These are phyloP conservation scores for Trichopus zeylanicus DNA, from an alignment of 116 monocot species.

Conservation along the genomic window DNA sequence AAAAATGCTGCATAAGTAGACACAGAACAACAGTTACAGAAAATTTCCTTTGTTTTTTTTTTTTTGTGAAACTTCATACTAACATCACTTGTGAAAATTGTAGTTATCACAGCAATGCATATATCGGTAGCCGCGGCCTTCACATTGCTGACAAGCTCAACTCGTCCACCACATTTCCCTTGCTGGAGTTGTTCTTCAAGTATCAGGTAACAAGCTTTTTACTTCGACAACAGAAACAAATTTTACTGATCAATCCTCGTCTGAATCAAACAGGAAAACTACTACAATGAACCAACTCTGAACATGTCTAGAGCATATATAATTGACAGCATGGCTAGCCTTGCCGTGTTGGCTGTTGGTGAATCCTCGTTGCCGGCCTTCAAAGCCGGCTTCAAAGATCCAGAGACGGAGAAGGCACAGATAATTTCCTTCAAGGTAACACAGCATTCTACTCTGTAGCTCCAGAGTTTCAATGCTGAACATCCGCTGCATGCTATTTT, in stretches of 20 bases:
- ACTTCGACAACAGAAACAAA: not conserved
- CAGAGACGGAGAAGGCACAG: constrained; percentile 26
- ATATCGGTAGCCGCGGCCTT: constrained; percentile 56
- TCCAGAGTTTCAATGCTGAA: too few species aligned
- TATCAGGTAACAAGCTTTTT: constrained; percentile 31
- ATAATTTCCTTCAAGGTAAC: constrained; percentile 49
- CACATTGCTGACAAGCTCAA: constrained; percentile 67
- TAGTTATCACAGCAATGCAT: constrained; percentile 67
- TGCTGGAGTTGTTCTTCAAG: constrained; percentile 68
- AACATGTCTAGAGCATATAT: constrained; percentile 29
- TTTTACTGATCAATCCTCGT: not conserved
- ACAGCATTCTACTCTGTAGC: too few species aligned
- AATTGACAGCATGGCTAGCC: constrained; percentile 23
- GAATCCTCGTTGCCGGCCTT: constrained; percentile 22
- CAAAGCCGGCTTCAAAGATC: constrained; percentile 34
- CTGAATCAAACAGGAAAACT: constrained; percentile 34
- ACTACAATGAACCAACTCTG: constrained; percentile 39
- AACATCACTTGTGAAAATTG: not conserved
- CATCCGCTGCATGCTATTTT: too few species aligned
- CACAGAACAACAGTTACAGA: too few species aligned
- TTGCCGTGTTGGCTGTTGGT: constrained; percentile 23
- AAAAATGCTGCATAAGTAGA: too few species aligned
- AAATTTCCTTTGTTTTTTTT: too few species aligned
- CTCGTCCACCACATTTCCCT: constrained; percentile 40
- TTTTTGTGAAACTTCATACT: not conserved